Conservation (phyloP, 2,329 filamentous ascomycete genomes). For the Penicillium occitanis region DNA sequence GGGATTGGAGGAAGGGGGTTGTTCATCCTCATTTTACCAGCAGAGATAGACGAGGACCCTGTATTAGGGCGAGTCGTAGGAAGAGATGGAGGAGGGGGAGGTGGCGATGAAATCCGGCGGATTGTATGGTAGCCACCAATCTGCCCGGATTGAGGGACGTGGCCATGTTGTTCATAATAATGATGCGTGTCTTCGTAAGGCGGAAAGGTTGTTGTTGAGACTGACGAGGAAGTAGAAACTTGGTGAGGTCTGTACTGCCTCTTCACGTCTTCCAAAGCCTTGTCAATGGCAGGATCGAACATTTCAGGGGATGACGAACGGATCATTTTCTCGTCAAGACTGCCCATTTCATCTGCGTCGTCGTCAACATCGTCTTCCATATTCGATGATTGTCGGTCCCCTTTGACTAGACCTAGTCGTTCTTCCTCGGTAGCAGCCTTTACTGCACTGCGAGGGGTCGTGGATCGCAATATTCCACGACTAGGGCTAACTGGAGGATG, state of each 20-base stretch:
- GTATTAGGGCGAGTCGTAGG: constrained; percentile 27
- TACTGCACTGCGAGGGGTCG: constrained; percentile 32
- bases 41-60: constrained; percentile 3
- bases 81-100: constrained; percentile 23
- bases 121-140: constrained; percentile 20
- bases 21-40: constrained; percentile 13
- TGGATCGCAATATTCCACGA: constrained; percentile 44
- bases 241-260: constrained; percentile 26
- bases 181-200: constrained; percentile 32
- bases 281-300: constrained; percentile 24
- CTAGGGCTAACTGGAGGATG: constrained; percentile 29
- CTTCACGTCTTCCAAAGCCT: constrained; percentile 23
- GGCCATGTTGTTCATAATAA: constrained; percentile 22
- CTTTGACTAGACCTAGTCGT: constrained; percentile 75
- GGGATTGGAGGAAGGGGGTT: constrained; percentile 37
- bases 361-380: constrained; percentile 10
- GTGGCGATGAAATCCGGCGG: constrained; percentile 16
- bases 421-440: constrained; percentile 76
- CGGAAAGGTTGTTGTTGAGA: constrained; percentile 26
- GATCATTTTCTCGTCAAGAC: constrained; percentile 30
- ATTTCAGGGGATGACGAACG: constrained; percentile 26
- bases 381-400: constrained; percentile 51
- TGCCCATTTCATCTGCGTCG: constrained; percentile 27
- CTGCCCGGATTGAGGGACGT: constrained; percentile 4
- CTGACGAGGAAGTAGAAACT: constrained; percentile 23